A percentile compares a stretch with the other conserved stretches of the same genome.
Conservation (phyloP, 495 filamentous ascomycete genomes). For the Daldinia concentrica region DNA sequence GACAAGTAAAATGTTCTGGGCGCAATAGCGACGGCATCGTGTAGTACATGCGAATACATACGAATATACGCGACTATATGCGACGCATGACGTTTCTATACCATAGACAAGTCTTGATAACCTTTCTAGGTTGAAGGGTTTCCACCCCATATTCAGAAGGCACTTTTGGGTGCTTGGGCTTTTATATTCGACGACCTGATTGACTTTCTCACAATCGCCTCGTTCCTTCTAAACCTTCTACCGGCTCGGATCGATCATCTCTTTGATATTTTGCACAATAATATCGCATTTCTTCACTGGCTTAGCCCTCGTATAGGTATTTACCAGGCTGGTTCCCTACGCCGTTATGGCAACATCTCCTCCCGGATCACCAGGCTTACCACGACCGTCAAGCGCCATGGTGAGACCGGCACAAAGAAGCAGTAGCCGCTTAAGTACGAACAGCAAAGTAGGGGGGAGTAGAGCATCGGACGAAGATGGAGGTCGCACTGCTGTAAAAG, state of each 20-base stretch:
- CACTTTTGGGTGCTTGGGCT: conserved; percentile 27
- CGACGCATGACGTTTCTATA: conserved; percentile 35
- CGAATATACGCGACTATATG: background rate
- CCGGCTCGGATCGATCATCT: background rate
- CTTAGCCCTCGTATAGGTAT: conserved; percentile 7
- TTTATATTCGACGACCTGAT: conserved; percentile 19
- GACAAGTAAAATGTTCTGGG: conserved; percentile 33
- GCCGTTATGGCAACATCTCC: conserved; percentile 65
- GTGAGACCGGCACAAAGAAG: conserved; percentile 79
- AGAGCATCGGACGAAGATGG: conserved; percentile 92
- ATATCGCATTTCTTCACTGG: conserved; percentile 8
- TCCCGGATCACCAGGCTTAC: conserved; percentile 61
- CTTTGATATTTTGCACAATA: background rate
- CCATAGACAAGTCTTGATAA: background rate
- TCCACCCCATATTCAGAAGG: conserved; percentile 3
- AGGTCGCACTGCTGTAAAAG: conserved; percentile 93
- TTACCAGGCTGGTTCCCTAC: conserved; percentile 9
- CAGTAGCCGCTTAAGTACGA: conserved; percentile 89
- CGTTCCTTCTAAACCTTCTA: background rate
- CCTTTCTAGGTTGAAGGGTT: conserved; percentile 31
- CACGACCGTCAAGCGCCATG: conserved; percentile 86
- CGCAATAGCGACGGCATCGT: conserved; percentile 12
- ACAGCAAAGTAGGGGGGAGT: conserved; percentile 81
- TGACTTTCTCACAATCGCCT: conserved; percentile 5
- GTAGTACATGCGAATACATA: conserved; percentile 16